phyloP scores from a whole-genome alignment of 176 grass and related monocot species.

The Phoenix dactylifera region DNA sequence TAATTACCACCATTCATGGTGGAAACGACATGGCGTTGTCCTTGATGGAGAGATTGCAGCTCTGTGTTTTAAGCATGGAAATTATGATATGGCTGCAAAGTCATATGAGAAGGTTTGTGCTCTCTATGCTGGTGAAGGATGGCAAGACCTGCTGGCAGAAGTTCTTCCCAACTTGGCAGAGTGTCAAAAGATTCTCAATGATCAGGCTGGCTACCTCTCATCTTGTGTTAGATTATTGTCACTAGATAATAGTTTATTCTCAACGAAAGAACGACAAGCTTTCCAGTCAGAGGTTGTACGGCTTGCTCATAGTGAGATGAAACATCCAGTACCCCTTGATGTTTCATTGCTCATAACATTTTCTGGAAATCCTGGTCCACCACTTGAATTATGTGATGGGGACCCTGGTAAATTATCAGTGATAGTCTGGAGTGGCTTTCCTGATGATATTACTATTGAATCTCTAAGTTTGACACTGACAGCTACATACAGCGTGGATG shows the following conservation, averaged over 20 bases:
- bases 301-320: conserved; percentile 95
- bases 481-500: conserved; percentile 61
- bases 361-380: conserved; percentile 66
- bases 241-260: conserved; percentile 66
- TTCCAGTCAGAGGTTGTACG: conserved; percentile 92
- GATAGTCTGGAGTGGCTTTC: conserved; percentile 85
- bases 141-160: conserved; percentile 85
- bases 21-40: conserved; percentile 98
- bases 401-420: conserved; percentile 82
- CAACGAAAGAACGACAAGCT: conserved; percentile 72
- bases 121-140: conserved; percentile 90
- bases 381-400: conserved; percentile 88
- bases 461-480: conserved; percentile 76
- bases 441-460: conserved; percentile 83
- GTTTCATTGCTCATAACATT: conserved; percentile 93
- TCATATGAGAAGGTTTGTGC: conserved; percentile 97
- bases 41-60: conserved; percentile 98
- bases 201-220: conserved; percentile 76
- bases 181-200: conserved; percentile 93
- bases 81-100: conserved; percentile 82
- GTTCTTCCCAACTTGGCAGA: conserved; percentile 94
- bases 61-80: conserved; percentile 78
- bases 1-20: conserved; percentile 97
- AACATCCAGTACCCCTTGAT: conserved; percentile 84
- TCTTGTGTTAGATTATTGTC: conserved; percentile 93